These are phyloP conservation scores for Alternaria sp. DNA, from an alignment of 2,329 filamentous ascomycete genomes.

Conservation along the genomic window DNA sequence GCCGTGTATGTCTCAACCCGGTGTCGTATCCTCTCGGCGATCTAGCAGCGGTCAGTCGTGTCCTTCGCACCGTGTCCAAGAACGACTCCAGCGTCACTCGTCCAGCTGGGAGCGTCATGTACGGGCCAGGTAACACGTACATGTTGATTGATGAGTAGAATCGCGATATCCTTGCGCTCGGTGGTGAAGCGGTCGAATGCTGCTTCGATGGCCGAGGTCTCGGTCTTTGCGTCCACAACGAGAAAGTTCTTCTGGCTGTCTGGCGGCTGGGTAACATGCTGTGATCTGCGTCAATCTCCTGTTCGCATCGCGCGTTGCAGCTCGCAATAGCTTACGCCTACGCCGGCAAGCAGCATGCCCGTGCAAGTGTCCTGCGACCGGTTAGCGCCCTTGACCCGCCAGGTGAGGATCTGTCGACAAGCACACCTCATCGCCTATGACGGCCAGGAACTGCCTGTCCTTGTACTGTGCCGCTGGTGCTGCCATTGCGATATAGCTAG, in stretches of 20 bases:
- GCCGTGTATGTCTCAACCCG: constrained; percentile 91
- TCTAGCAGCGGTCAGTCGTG: constrained; percentile 60
- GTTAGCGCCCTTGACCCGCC: constrained; percentile 24
- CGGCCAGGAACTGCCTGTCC: constrained; percentile 94
- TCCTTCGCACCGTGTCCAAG: not conserved
- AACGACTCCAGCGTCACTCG: no score
- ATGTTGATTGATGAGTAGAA: constrained; percentile 97
- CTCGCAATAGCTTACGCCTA: constrained; percentile 74
- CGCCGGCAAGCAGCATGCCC: constrained; percentile 90
- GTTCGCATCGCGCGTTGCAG: not conserved
- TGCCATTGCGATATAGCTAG: constrained; percentile 60
- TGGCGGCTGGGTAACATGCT: constrained; percentile 91
- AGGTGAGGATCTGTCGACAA: not conserved
- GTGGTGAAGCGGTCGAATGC: constrained; percentile 90
- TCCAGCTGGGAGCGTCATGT: not conserved
- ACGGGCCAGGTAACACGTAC: constrained; percentile 59
- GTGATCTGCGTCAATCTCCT: constrained; percentile 15
- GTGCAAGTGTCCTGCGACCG: constrained; percentile 85
- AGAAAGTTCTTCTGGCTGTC: constrained; percentile 98
- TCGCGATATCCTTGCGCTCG: constrained; percentile 94
- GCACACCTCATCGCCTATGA: constrained; percentile 92
- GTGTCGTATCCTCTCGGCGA: constrained; percentile 92
- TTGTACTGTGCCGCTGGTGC: constrained; percentile 68
- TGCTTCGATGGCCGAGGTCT: constrained; percentile 84
- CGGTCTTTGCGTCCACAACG: constrained; percentile 93